These are phyloP conservation scores for Aspergillus thermomutatus DNA, from an alignment of 2,329 filamentous ascomycete genomes.

Conservation along the genomic window DNA sequence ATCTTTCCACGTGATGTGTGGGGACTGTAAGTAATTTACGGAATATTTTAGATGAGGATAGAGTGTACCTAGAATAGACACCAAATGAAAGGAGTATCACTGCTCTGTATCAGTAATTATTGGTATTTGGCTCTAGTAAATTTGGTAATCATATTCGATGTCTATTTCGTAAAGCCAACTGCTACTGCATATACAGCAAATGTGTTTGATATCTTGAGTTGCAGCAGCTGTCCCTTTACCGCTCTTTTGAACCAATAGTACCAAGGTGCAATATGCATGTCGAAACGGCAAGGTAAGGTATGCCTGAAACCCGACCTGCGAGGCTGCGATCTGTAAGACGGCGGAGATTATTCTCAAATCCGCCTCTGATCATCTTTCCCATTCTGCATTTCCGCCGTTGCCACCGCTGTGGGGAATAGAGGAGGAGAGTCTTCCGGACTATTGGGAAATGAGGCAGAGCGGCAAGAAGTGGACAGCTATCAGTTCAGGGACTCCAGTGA, in stretches of 20 bases:
- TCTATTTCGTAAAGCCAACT: neutral
- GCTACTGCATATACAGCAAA: neutral
- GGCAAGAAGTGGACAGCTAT: neutral
- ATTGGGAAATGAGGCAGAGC: neutral
- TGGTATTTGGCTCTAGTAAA: too few species aligned
- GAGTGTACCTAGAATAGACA: too few species aligned
- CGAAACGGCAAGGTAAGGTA: neutral
- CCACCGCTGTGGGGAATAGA: neutral
- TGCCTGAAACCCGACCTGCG: neutral
- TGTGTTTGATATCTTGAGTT: neutral
- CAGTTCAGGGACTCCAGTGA: neutral
- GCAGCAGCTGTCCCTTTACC: conserved; percentile 13
- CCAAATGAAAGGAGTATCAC: too few species aligned
- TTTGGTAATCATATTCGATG: neutral
- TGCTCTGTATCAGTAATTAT: too few species aligned
- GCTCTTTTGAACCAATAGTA: conserved; percentile 8
- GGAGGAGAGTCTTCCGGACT: neutral
- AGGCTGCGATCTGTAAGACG: neutral
- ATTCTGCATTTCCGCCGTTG: neutral
- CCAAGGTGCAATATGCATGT: conserved; percentile 4
- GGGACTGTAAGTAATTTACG: too few species aligned
- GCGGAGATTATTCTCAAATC: neutral
- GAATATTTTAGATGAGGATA: too few species aligned
- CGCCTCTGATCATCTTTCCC: neutral
- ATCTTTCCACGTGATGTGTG: too few species aligned